Evolutionary conservation across 768 basidiomycete species (phyloP), one percentile per base, ranked within the genome.

Genomic region (Sarcodon aspratus): DNA sequence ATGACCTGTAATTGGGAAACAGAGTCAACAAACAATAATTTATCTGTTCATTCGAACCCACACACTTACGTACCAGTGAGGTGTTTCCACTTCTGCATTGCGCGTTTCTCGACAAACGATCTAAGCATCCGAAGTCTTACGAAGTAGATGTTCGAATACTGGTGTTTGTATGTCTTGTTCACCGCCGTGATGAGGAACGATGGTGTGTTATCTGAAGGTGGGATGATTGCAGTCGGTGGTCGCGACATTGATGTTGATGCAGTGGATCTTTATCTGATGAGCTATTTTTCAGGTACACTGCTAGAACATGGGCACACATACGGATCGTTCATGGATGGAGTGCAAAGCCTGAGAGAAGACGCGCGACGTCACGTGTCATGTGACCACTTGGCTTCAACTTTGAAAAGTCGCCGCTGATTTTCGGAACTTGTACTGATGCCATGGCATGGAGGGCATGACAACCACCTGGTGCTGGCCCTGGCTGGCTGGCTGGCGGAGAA

Each of bases 81-180:
- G 48, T 62, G 58, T 43, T 63, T 64, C 83, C 83, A 85, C 52
- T 66, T 64, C 46, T 63, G 64, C 36, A 54, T 56, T 3, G 84
- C 84, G 12, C 67, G 66, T 42, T 70, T 61, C 37, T 72, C 67
- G 9, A 83, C 75, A 7, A 69, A 65, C 31, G 60, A 57, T 42
- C 74, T 65, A 8, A 85, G 63, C 53, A 70, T 61, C 18, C 70
- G 66, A 17, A 85, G 68, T 33, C 83, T 61, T 3, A 76, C 68
- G 55, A 80, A 85, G 65, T 85, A 85, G 35, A 85, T 75, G 57
- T 82, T 85, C 1, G 84, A 76, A 62, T 82, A 85, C 57, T 85
- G 82, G 55, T 82, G 74, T 55, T 66, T 75, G 65, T 81, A 85
- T 9, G 75, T 75, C 52, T 68, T 69, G 57, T 73, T 69, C n/a